Percentiles rank a stretch among this genome's conserved stretches.
Conservation (phyloP, 2,329 filamentous ascomycete genomes). For the Diaporthe batatas region DNA sequence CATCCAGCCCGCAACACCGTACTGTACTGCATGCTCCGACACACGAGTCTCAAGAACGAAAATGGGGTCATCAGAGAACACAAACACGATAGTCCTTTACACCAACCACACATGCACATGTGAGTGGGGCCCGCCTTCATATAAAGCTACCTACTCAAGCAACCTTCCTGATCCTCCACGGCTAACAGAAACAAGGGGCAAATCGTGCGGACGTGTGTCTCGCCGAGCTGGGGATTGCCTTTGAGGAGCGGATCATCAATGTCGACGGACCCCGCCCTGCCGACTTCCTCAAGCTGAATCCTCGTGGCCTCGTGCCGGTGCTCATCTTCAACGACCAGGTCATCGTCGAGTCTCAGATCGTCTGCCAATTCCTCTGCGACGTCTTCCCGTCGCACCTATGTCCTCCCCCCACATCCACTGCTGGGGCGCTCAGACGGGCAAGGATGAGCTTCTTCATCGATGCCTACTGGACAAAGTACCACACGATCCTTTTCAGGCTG, state of each 20-base stretch:
- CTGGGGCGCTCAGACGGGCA: constrained; percentile 70
- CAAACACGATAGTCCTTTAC: constrained; percentile 73
- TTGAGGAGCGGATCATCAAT: constrained; percentile 78
- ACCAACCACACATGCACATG: constrained; percentile 77
- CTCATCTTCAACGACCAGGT: constrained; percentile 75
- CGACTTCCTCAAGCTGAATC: constrained; percentile 81
- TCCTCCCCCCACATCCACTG: constrained; percentile 63
- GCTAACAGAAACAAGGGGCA: constrained; percentile 58
- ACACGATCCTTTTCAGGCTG: constrained; percentile 58
- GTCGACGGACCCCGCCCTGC: constrained; percentile 73
- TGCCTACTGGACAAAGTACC: constrained; percentile 74
- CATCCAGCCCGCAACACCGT: neutral
- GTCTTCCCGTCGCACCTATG: constrained; percentile 74
- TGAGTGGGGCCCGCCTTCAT: constrained; percentile 42
- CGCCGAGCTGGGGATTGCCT: constrained; percentile 71
- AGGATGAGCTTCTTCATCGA: constrained; percentile 78
- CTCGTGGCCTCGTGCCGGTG: constrained; percentile 78
- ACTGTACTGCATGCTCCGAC: neutral
- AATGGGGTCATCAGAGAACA: constrained; percentile 49
- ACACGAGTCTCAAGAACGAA: constrained; percentile 4
- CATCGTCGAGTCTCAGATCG: constrained; percentile 77
- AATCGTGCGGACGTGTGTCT: constrained; percentile 79
- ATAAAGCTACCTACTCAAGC: too few species aligned
- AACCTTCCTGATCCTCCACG: neutral
- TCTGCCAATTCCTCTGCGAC: constrained; percentile 77